A percentile compares a stretch with the other conserved stretches of the same genome.
These are phyloP conservation scores for Austroboletus festivus DNA, from an alignment of 768 basidiomycete genomes.

Conservation along the genomic window DNA sequence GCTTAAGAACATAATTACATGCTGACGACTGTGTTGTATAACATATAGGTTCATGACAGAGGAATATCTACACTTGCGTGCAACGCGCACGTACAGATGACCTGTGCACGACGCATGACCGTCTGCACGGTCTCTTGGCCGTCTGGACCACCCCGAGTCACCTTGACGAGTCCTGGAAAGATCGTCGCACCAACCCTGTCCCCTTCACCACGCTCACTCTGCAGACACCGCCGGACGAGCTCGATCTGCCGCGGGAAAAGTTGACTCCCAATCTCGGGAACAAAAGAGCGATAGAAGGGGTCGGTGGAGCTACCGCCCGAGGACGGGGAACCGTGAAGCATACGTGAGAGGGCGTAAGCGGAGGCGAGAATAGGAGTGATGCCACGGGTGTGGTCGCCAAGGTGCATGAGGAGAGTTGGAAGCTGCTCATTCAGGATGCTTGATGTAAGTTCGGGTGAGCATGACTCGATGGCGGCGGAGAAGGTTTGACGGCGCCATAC, in stretches of 20 bases:
- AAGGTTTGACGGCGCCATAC: conserved; percentile 92
- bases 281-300: conserved; percentile 83
- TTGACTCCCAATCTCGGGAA: conserved; percentile 74
- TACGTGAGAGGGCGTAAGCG: conserved; percentile 78
- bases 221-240: conserved; percentile 77
- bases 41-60: conserved; percentile 3
- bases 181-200: conserved; percentile 82
- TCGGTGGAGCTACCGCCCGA: conserved; percentile 47
- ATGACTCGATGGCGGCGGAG: conserved; percentile 77
- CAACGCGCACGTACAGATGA: conserved; percentile 82
- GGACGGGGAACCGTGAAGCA: conserved; percentile 72
- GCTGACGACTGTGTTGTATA: no score
- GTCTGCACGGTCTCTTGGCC: conserved; percentile 55
- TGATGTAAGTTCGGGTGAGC: conserved; percentile 66
- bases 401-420: conserved; percentile 55
- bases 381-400: conserved; percentile 42
- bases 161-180: conserved; percentile 86
- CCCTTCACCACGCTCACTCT: conserved; percentile 66
- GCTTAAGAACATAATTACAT: no score
- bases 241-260: conserved; percentile 81
- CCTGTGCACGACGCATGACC: conserved; percentile 80
- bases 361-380: conserved; percentile 63
- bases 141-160: conserved; percentile 43
- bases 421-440: conserved; percentile 71
- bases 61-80: conserved; percentile 6